Percentiles rank a stretch among this genome's conserved stretches.
These are phyloP conservation scores for Aquilaria sinensis DNA, from an alignment of 345 rosid genomes.

Conservation along the genomic window DNA sequence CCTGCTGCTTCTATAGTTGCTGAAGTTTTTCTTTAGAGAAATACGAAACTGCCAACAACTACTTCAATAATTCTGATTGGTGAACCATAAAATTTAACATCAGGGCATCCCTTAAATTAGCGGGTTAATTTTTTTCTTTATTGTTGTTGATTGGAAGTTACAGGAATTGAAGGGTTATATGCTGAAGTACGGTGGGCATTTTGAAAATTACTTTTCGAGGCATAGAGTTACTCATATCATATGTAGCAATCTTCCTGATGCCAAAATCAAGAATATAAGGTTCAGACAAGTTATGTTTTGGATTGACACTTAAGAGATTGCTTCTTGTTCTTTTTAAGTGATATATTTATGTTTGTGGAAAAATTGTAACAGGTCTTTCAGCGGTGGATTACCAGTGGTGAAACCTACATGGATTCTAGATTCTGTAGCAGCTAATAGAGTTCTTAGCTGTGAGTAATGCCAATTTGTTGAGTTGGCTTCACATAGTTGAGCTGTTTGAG, in stretches of 20 bases:
- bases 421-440: slow-evolving; percentile 64
- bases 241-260: slow-evolving; percentile 84
- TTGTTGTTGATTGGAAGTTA: slow-evolving; percentile 6
- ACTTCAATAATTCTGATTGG: no score
- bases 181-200: slow-evolving; percentile 71
- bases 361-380: slow-evolving; percentile 62
- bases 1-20: background rate
- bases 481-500: background rate
- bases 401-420: slow-evolving; percentile 89
- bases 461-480: slow-evolving; percentile 7
- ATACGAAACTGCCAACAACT: background rate
- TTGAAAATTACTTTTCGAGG: slow-evolving; percentile 85
- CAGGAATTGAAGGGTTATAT: slow-evolving; percentile 78
- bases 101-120: no score
- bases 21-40: background rate
- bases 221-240: slow-evolving; percentile 78
- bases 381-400: slow-evolving; percentile 89
- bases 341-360: slow-evolving; percentile 8
- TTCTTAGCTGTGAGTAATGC: slow-evolving; percentile 68
- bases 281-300: slow-evolving; percentile 15
- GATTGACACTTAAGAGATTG: background rate
- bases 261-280: slow-evolving; percentile 88
- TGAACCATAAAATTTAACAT: no score
- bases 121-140: no score
- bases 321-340: background rate